phyloP scores from a whole-genome alignment of 331 rosid species.

The Rosa hybrid region DNA sequence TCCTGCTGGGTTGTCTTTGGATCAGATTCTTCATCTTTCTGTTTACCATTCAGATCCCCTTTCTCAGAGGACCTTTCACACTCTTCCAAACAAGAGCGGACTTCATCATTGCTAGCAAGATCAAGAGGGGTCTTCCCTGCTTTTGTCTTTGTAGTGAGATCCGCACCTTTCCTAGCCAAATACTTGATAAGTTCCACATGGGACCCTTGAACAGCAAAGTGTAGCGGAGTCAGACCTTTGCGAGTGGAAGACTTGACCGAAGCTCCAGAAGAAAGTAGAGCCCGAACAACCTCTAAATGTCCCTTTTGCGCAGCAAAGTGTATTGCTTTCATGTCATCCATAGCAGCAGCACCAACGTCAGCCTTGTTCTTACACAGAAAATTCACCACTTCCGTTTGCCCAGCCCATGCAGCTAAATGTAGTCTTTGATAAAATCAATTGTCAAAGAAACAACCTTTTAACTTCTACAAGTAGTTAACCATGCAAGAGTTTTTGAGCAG shows the following conservation, averaged over 20 bases:
- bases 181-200: conserved; percentile 79
- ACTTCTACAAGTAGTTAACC: not conserved
- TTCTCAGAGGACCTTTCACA: conserved; percentile 40
- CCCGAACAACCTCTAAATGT: conserved; percentile 67
- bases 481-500: not conserved
- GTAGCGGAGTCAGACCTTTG: conserved; percentile 80
- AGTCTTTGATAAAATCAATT: conserved; percentile 49
- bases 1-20: conserved; percentile 35
- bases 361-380: conserved; percentile 86
- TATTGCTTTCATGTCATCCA: conserved; percentile 97
- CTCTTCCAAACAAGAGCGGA: conserved; percentile 61
- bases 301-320: conserved; percentile 97
- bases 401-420: conserved; percentile 95
- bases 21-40: conserved; percentile 49
- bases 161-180: conserved; percentile 79
- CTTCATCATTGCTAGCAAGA: conserved; percentile 68
- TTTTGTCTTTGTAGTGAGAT: conserved; percentile 60
- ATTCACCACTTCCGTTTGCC: conserved; percentile 64
- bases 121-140: conserved; percentile 82
- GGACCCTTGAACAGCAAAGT: conserved; percentile 86
- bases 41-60: conserved; percentile 39
- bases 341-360: conserved; percentile 88
- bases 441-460: conserved; percentile 60
- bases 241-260: conserved; percentile 67
- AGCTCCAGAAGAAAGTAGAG: conserved; percentile 63